phyloP scores from a whole-genome alignment of 1,284 basidiomycete species.

The Lignosus rhinocerotis region DNA sequence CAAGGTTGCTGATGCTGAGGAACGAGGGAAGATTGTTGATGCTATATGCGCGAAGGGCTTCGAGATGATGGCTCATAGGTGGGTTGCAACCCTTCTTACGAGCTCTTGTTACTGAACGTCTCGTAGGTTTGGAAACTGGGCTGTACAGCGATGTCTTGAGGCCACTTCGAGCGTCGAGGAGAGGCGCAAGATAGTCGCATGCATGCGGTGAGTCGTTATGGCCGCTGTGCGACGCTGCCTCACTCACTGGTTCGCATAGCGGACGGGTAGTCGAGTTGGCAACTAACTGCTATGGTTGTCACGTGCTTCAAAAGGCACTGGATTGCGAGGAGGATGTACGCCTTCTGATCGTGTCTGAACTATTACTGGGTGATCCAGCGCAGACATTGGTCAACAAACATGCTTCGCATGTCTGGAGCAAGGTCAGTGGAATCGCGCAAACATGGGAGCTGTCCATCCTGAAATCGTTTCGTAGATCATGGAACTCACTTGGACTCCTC shows the following conservation, averaged over 20 bases:
- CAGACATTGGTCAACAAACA: conserved; percentile 84
- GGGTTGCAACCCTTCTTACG: conserved; percentile 19
- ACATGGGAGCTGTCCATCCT: neutral
- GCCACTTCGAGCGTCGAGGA: conserved; percentile 71
- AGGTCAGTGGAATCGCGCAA: conserved; percentile 44
- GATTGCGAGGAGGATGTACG: conserved; percentile 84
- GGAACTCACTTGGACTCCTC: conserved; percentile 80
- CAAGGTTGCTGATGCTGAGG: conserved; percentile 77
- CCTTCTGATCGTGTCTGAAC: conserved; percentile 76
- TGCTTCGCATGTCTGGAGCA: conserved; percentile 86
- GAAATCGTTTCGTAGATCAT: conserved; percentile 54
- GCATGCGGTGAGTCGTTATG: conserved; percentile 63
- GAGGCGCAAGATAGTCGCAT: conserved; percentile 72
- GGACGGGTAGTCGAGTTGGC: conserved; percentile 81
- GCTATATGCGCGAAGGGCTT: conserved; percentile 79
- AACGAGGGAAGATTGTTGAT: conserved; percentile 78
- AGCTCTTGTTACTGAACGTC: neutral
- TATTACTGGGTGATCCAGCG: conserved; percentile 76
- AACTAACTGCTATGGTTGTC: conserved; percentile 84
- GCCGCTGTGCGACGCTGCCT: neutral
- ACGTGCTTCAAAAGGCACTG: conserved; percentile 84
- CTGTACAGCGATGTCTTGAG: conserved; percentile 80
- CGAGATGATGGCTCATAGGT: conserved; percentile 89
- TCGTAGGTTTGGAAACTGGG: conserved; percentile 81
- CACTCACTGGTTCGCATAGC: conserved; percentile 36